A percentile compares a stretch with the other conserved stretches of the same genome.
Evolutionary conservation across 108 stramenopile genomes (phyloP).

Genomic region (Skeletonema menzelii): DNA sequence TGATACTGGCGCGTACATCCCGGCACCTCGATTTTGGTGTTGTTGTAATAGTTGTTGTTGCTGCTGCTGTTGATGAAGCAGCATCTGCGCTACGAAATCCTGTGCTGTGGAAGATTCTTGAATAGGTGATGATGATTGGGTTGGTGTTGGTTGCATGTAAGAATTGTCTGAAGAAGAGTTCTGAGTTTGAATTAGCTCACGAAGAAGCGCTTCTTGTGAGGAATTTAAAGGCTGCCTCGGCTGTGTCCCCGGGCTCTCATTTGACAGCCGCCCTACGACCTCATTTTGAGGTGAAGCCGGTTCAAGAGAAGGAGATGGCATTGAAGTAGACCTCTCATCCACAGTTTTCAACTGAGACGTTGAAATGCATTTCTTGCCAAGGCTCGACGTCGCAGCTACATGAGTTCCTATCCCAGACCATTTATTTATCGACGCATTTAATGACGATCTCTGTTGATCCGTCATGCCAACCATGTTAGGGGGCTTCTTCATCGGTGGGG

Average conservation of each 20-base stretch:
- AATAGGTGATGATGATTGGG: not conserved
- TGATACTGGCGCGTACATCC: not conserved
- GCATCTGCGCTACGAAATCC: not conserved
- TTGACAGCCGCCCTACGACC: not conserved
- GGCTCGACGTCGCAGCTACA: not conserved
- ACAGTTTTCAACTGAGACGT: not conserved
- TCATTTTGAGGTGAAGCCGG: not conserved
- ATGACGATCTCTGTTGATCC: constrained; percentile 2
- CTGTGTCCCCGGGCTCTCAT: not conserved
- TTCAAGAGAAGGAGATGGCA: not conserved
- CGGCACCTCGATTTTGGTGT: not conserved
- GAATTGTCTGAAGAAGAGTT: not conserved
- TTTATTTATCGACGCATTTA: constrained; percentile 35
- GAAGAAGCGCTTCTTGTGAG: not conserved
- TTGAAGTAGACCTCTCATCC: not conserved
- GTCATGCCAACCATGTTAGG: constrained; percentile 1
- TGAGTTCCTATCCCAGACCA: constrained; percentile 30
- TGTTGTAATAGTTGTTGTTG: not conserved
- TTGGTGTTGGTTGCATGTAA: not conserved
- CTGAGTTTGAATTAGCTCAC: not conserved
- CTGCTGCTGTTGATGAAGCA: not conserved
- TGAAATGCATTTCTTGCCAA: not conserved
- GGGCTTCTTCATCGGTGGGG: not conserved
- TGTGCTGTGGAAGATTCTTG: not conserved
- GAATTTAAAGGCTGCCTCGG: not conserved